Percentiles rank a stretch among this genome's conserved stretches.
Conservation (phyloP, 2,329 filamentous ascomycete species). For the Exophiala sideris region DNA sequence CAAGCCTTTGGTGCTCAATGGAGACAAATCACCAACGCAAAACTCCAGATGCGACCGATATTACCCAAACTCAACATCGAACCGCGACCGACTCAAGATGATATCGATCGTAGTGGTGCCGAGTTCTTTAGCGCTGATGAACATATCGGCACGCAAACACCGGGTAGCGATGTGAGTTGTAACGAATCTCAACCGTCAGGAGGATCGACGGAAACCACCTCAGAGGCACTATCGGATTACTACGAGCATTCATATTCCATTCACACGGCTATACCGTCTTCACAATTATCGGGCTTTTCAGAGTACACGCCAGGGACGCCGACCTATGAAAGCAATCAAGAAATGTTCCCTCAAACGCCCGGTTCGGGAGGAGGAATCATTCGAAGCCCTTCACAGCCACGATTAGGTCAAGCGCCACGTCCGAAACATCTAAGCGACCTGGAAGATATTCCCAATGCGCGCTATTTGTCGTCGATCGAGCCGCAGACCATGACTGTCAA, state of each 20-base stretch:
- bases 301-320: conserved; percentile 26
- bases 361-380: conserved; percentile 22
- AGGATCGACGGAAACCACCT: conserved; percentile 22
- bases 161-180: conserved; percentile 25
- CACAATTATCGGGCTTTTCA: conserved; percentile 47
- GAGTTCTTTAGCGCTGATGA: conserved; percentile 26
- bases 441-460: conserved; percentile 65
- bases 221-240: conserved; percentile 59
- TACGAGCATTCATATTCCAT: conserved; percentile 73
- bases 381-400: conserved; percentile 25
- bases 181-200: conserved; percentile 26
- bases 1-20: conserved; percentile 25
- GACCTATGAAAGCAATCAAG: conserved; percentile 26
- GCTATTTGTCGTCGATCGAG: conserved; percentile 62
- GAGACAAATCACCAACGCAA: conserved; percentile 26
- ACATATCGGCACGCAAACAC: conserved; percentile 20
- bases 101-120: conserved; percentile 23
- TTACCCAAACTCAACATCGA: conserved; percentile 26
- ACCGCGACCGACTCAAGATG: conserved; percentile 11
- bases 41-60: conserved; percentile 27
- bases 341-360: conserved; percentile 25
- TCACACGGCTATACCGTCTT: conserved; percentile 64
- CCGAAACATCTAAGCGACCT: conserved; percentile 57
- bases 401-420: conserved; percentile 22
- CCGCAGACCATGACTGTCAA: conserved; percentile 82